Evolutionary conservation across 2,329 filamentous ascomycete species (phyloP), one percentile per base, ranked within the genome.

Genomic region (Xylariaceae sp.): DNA sequence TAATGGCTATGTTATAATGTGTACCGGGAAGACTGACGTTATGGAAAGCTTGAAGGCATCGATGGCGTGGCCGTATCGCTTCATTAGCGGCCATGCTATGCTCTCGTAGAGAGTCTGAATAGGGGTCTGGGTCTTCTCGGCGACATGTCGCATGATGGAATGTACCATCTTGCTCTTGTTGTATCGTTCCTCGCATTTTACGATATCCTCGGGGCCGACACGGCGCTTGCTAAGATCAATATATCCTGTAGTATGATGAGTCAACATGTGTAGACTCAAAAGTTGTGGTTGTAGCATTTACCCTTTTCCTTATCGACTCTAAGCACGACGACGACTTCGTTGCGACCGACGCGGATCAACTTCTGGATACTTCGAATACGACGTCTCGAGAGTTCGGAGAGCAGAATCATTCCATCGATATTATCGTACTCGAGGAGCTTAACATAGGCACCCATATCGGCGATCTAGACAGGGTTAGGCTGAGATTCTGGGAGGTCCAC

Each of bases 121-220:
- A n/a, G 92, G 91, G 22, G 83, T 87, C 65, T 87, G 83, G 35
- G 90, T 95, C 80, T 96, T 96, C 75, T 98, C 91, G 57, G 93
- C 92, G 53, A 98, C 93, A 69, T 98, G 93, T 68, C 92, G 86
- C 88, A 98, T 92, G 71, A 98, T 96, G 44, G 89, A 94, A 72
- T 98, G 93, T 33, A 97, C 93, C 77, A 95, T 94, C 78, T 98
- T 98, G 76, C 89, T 88, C 84, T 98, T 98, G 82, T 98, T 98
- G 80, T 96, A 98, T 60, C 93, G 83, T 76, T 98, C 93, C 68
- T 98, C 93, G 68, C 94, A 98, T 75, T 96, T 96, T 60, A 95
- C 79, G 54, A 97, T 93, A 74, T 98, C 93, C 69, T 98, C 93
- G 36, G 93, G 87, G 35, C 91, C 96, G 49, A 98, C 93, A 75